A percentile compares a stretch with the other conserved stretches of the same genome.
phyloP scores from a whole-genome alignment of 768 basidiomycete genomes.

The Leccinum disarticulatum region DNA sequence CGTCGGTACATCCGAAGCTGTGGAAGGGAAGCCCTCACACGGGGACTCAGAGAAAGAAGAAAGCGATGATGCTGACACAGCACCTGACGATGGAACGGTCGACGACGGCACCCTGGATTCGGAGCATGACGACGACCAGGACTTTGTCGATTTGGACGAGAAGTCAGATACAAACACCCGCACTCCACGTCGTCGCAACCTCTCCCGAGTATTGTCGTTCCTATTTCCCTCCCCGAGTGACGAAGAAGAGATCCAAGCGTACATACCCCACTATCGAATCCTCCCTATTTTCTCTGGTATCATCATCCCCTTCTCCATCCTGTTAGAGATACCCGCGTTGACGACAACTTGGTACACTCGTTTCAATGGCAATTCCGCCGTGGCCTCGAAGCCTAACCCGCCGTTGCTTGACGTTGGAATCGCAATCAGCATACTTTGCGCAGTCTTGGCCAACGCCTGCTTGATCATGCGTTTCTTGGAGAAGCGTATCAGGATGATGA shows the following conservation, averaged over 20 bases:
- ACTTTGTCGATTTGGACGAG: slow-evolving; percentile 5
- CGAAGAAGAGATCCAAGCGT: slow-evolving; percentile 32
- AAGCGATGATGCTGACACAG: not conserved
- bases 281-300: slow-evolving; percentile 68
- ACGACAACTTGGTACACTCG: slow-evolving; percentile 75
- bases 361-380: slow-evolving; percentile 39
- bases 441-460: slow-evolving; percentile 66
- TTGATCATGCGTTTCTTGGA: slow-evolving; percentile 75
- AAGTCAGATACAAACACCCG: not conserved
- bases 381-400: slow-evolving; percentile 55
- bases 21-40: not conserved
- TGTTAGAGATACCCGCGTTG: slow-evolving; percentile 80
- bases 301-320: slow-evolving; percentile 71
- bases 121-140: slow-evolving; percentile 14
- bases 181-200: slow-evolving; percentile 1
- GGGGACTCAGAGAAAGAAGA: not conserved
- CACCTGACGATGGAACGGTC: not conserved
- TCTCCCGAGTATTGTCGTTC: slow-evolving; percentile 8
- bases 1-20: not conserved
- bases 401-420: slow-evolving; percentile 59
- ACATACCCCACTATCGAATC: slow-evolving; percentile 58
- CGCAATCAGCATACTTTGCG: slow-evolving; percentile 65
- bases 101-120: slow-evolving; percentile 1
- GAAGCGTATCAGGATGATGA: slow-evolving; percentile 58
- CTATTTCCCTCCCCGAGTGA: slow-evolving; percentile 18